Evolutionary conservation across 1,284 basidiomycete species (phyloP).

Genomic region (Mycena sp.): DNA sequence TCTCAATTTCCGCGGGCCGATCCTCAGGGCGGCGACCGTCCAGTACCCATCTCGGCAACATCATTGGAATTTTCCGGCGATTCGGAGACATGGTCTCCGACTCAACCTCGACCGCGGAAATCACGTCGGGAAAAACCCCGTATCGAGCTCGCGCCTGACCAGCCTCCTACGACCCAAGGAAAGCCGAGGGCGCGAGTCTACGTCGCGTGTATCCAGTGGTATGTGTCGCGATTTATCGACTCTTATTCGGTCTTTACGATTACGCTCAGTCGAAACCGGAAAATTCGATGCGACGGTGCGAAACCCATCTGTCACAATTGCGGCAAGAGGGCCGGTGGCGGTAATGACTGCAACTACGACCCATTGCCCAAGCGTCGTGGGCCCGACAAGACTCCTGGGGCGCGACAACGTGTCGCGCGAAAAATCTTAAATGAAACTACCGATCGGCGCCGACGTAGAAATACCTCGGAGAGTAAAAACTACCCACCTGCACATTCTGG

Average conservation of each 20-base stretch:
- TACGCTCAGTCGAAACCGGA: constrained; percentile 69
- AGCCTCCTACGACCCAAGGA: constrained; percentile 80
- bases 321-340: constrained; percentile 54
- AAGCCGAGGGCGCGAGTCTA: constrained; percentile 78
- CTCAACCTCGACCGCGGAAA: constrained; percentile 45
- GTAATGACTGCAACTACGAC: constrained; percentile 68
- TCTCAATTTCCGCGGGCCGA: constrained; percentile 20
- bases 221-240: constrained; percentile 35
- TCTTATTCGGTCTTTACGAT: constrained; percentile 12
- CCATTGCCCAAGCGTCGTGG: constrained; percentile 76
- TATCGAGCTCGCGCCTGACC: constrained; percentile 72
- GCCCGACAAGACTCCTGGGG: constrained; percentile 78
- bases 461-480: constrained; percentile 7
- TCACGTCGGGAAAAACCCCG: constrained; percentile 66
- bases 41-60: constrained; percentile 20
- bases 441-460: constrained; percentile 40
- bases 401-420: constrained; percentile 59
- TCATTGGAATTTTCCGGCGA: constrained; percentile 31
- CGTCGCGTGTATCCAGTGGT: constrained; percentile 82
- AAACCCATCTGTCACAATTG: constrained; percentile 81
- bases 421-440: background rate
- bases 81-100: constrained; percentile 36
- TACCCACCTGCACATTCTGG: constrained; percentile 8
- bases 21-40: background rate
- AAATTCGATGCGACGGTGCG: constrained; percentile 83